phyloP scores from a whole-genome alignment of 1,284 basidiomycete genomes.

The Sporisorium scitamineum region DNA sequence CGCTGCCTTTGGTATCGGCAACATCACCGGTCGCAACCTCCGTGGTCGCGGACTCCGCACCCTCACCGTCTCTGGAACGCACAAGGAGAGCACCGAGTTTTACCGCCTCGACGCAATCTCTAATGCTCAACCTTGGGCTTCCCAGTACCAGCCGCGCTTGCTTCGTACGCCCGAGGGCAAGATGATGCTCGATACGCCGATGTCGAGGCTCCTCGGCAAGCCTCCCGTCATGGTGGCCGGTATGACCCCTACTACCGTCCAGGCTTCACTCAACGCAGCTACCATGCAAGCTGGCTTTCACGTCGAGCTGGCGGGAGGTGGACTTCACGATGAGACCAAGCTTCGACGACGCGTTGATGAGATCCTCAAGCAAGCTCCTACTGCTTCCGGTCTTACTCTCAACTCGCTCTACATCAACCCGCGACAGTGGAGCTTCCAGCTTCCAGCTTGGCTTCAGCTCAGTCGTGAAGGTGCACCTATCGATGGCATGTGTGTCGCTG shows the following conservation, averaged over 20 bases:
- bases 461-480: conserved; percentile 91
- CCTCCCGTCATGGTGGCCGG: conserved; percentile 90
- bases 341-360: conserved; percentile 82
- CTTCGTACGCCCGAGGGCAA: conserved; percentile 80
- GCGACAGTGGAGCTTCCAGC: conserved; percentile 91
- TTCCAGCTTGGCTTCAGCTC: conserved; percentile 97
- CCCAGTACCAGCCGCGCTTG: conserved; percentile 86
- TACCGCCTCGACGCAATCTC: conserved; percentile 77
- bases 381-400: conserved; percentile 78
- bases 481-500: conserved; percentile 97
- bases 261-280: conserved; percentile 72
- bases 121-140: background rate
- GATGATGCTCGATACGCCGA: conserved; percentile 82
- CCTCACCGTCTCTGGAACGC: conserved; percentile 54
- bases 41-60: conserved; percentile 93
- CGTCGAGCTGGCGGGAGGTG: conserved; percentile 95
- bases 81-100: conserved; percentile 54
- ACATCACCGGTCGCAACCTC: conserved; percentile 86
- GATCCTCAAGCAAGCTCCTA: conserved; percentile 46
- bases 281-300: conserved; percentile 93
- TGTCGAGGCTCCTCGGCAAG: conserved; percentile 81
- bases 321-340: conserved; percentile 90
- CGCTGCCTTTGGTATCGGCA: conserved; percentile 90
- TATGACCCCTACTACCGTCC: conserved; percentile 74
- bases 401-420: conserved; percentile 99